Evolutionary conservation across 495 filamentous ascomycete species (phyloP).

Genomic region (Penicillium paxilli): DNA sequence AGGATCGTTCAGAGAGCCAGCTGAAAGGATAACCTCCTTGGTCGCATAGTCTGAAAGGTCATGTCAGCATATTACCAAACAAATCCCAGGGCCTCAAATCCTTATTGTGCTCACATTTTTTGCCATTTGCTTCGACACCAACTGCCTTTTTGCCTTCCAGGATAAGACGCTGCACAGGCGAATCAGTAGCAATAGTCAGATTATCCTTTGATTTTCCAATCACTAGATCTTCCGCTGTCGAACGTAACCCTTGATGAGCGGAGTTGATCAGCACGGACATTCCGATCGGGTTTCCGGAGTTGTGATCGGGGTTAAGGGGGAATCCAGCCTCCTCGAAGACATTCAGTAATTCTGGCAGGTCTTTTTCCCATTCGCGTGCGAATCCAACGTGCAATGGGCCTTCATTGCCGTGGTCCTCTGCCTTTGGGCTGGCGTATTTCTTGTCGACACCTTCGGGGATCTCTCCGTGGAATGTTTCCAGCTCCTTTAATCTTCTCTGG

Average conservation of each 20-base stretch:
- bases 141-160: constrained; percentile 49
- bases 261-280: constrained; percentile 47
- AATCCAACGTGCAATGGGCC: constrained; percentile 49
- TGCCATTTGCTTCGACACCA: constrained; percentile 44
- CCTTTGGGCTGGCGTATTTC: constrained; percentile 24
- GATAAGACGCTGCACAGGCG: constrained; percentile 48
- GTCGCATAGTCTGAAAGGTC: constrained; percentile 11
- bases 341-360: constrained; percentile 39
- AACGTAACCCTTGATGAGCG: constrained; percentile 45
- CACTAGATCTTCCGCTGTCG: constrained; percentile 50
- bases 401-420: constrained; percentile 43
- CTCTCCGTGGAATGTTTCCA: constrained; percentile 52
- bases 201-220: constrained; percentile 35
- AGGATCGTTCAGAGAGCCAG: constrained; percentile 47
- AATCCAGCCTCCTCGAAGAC: constrained; percentile 42
- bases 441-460: constrained; percentile 35
- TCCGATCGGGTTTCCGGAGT: constrained; percentile 57
- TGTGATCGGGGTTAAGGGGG: constrained; percentile 51
- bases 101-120: constrained; percentile 17
- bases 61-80: not conserved
- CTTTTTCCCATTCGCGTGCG: constrained; percentile 44
- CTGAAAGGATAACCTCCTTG: constrained; percentile 48
- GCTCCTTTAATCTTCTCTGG: constrained; percentile 39
- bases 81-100: too few relatives aligned
- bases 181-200: constrained; percentile 45